A percentile compares a stretch with the other conserved stretches of the same genome.
Conservation (phyloP, 805 yeast species). For the Spathaspora arborariae region DNA sequence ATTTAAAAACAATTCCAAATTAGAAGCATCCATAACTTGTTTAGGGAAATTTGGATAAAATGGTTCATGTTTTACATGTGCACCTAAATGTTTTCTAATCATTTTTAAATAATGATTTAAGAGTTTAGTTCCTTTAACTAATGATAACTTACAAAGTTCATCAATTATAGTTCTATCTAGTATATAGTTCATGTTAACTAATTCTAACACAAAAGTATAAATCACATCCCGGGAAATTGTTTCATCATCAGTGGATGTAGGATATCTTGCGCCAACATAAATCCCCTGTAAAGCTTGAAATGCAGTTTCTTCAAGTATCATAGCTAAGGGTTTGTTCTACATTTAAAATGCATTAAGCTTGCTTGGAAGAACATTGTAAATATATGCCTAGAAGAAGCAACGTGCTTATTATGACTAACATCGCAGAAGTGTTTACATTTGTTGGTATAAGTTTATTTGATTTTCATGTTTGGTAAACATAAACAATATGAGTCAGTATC, state of each 20-base stretch:
- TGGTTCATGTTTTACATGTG: constrained; percentile 2
- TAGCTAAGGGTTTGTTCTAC: too few relatives aligned
- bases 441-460: too few relatives aligned
- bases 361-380: too few relatives aligned
- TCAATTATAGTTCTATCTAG: background rate
- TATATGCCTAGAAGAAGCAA: too few relatives aligned
- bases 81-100: background rate
- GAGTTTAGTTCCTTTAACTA: background rate
- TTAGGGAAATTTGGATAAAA: constrained; percentile 11
- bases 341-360: too few relatives aligned
- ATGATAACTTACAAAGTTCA: background rate
- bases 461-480: too few relatives aligned
- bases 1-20: constrained; percentile 5
- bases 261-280: background rate
- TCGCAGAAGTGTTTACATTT: too few relatives aligned
- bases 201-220: background rate
- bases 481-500: too few relatives aligned
- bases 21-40: constrained; percentile 8
- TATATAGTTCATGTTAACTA: background rate
- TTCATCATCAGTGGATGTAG: background rate
- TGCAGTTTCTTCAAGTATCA: constrained; percentile 1
- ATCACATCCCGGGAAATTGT: background rate
- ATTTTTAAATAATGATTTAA: background rate
- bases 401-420: too few relatives aligned
- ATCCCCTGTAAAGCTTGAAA: background rate